These are phyloP conservation scores for Paragyromitra xinjiangensis DNA, from an alignment of 495 filamentous ascomycete species.

Conservation along the genomic window DNA sequence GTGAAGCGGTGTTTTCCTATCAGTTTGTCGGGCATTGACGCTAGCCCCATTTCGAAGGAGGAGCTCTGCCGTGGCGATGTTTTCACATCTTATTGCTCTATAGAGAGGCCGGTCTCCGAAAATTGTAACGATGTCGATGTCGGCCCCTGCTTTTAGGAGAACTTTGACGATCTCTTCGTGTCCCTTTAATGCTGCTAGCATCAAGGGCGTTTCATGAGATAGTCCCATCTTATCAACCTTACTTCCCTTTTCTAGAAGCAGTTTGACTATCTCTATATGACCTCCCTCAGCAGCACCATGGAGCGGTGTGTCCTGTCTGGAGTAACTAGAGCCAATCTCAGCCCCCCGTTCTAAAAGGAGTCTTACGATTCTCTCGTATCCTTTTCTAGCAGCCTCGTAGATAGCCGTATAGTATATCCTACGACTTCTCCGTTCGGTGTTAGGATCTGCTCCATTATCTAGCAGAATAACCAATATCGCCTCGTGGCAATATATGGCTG, in stretches of 20 bases:
- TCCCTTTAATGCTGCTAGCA: slow-evolving; percentile 4
- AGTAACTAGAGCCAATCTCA: neutral
- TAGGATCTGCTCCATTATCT: neutral
- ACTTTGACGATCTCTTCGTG: neutral
- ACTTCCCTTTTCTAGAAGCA: slow-evolving; percentile 15
- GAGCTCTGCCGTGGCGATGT: neutral
- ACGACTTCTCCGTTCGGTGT: neutral
- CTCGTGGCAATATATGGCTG: neutral
- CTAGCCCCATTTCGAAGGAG: neutral
- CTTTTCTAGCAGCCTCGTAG: slow-evolving; percentile 5
- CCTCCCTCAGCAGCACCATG: neutral
- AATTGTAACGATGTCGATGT: neutral
- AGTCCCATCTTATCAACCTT: neutral
- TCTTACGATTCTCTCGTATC: slow-evolving; percentile 1
- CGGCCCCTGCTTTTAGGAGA: slow-evolving; percentile 15
- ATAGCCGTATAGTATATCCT: slow-evolving; percentile 2
- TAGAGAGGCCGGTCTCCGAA: neutral
- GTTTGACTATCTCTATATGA: slow-evolving; percentile 7
- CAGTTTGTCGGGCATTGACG: neutral
- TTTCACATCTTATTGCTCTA: no score
- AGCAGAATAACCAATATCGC: slow-evolving; percentile 1
- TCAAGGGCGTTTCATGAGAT: slow-evolving; percentile 17
- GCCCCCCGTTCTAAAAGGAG: slow-evolving; percentile 20
- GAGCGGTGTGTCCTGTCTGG: slow-evolving; percentile 4
- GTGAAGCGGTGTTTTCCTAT: neutral